Base-by-base conservation (phyloP, 306 rosid genomes). In the Malus sylvestris region DNA sequence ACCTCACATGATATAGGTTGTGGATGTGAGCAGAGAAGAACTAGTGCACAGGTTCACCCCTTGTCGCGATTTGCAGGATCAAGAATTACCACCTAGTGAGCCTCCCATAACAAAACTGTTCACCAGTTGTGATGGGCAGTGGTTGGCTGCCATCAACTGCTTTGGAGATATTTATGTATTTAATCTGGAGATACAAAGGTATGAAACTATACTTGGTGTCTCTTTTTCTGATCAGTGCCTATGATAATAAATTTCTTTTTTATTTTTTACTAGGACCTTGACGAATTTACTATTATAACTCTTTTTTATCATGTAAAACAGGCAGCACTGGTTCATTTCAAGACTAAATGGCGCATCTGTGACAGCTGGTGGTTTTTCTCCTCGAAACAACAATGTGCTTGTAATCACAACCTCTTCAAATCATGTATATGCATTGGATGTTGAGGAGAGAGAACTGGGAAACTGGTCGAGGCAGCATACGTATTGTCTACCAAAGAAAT, bases 141-240 rank as follows among this genome's bases (percentile, higher is more conserved):
- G 99, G 99, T 75, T 96, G 85, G 97, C 98, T 11, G 96, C 99
- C n/a, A 88, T 92, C 77, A 96, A 96, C 85, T 92, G 98, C 84
- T 89, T 92, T 85, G 99, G 99, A 71, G 99, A 95, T 85, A 72
- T 92, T 68, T 95, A 92, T 72, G 67, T 95, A 76, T 95, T 95
- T 81, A 92, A 95, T 81, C 80, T 95, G 81, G 98, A 95, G 84
- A 87, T 67, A 75, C 83, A 74, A 78, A 95, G 98, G 99, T 95
- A 35, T 58, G 81, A 49, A 58, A 72, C 76, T 53, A 11, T 75
- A 16, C 32, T 10, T 15, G 33, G 30, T 25, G 33, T 11, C 12
- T 46, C 23, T 16, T 8, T 68, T 6, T 10, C 63, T 32, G 53
- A 33, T 27, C 19, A 32, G 44, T 32, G 20, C 57, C 20, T 66